These are phyloP conservation scores for Diplosphaera chodatii DNA, from an alignment of 139 green algal species.

Conservation along the genomic window DNA sequence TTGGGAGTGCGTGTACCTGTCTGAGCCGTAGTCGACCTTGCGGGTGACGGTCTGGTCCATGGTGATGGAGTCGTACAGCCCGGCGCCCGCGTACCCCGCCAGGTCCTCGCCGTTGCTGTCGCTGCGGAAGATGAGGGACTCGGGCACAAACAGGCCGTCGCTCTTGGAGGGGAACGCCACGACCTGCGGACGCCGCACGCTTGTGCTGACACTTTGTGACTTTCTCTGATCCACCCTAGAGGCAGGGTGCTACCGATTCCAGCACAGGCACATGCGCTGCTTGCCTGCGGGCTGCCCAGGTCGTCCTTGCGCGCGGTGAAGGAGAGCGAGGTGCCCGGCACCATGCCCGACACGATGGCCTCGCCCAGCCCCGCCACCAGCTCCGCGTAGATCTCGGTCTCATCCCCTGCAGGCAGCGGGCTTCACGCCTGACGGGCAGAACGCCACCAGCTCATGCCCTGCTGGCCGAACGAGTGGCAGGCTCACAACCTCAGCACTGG, in stretches of 20 bases:
- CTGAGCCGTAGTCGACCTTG: conserved; percentile 71
- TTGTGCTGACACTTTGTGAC: too few relatives aligned
- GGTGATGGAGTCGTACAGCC: conserved; percentile 90
- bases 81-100: conserved; percentile 88
- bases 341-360: conserved; percentile 89
- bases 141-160: conserved; percentile 82
- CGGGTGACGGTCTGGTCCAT: conserved; percentile 68
- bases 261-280: too few relatives aligned
- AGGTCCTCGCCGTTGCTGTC: conserved; percentile 96
- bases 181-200: conserved; percentile 42
- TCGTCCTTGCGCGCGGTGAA: conserved; percentile 70
- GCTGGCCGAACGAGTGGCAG: too few relatives aligned
- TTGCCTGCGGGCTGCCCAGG: conserved; percentile 59
- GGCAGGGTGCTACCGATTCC: too few relatives aligned
- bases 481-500: too few relatives aligned
- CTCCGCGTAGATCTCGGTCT: conserved; percentile 91
- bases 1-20: conserved; percentile 31
- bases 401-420: too few relatives aligned
- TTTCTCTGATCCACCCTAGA: too few relatives aligned
- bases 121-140: conserved; percentile 88
- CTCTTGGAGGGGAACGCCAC: conserved; percentile 84
- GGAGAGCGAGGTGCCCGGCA: conserved; percentile 79
- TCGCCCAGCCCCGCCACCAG: conserved; percentile 92
- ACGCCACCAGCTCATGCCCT: too few relatives aligned
- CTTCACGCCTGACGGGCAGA: too few relatives aligned